Evolutionary conservation across 1,284 basidiomycete genomes (phyloP), one percentile per base, ranked within the genome.

Genomic region (Leccinum pachyderme): DNA sequence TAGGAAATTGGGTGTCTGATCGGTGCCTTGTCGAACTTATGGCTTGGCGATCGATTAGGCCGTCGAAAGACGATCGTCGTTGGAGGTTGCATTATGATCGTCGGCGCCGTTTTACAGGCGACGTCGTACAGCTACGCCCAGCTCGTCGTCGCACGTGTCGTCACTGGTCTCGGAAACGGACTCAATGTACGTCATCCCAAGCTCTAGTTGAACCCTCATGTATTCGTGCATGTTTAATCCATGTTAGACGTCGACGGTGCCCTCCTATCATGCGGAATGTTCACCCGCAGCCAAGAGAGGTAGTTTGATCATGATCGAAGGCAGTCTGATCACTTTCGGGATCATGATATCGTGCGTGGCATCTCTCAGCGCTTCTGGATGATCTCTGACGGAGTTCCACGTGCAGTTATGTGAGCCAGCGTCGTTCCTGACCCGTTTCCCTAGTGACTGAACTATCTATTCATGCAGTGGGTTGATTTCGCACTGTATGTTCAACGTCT

Each of bases 241-340:
- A 2, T 47, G 44, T 47, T 39, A 85, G 82, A 85, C 83, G 2
- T 84, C 82, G 3, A 84, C 82, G 9, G 81, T 84, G 2, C 82
- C 83, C 8, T 75, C 76, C 7, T 84, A 86, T 59, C 86, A 87
- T 53, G 82, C 84, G 0, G 87, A 89, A 65, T 82, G 83, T 58
- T 82, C 83, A 3, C 79, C 81, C 7, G 79, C 85, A 2, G 73
- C 79, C 35, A 79, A 78, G 60, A 74, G 87, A 55, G 86, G 87
- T 22, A 79, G 80, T 56, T 75, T 86, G 54, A 87, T 88, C 45
- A 84, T 86, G 78, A 74, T 88, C 44, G 85, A 87, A 71, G 83
- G 86, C 4, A 81, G 79, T 63, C 72, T 89, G 3, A 87, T 89
- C 55, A 82, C 84, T 3, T 83, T 85, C 61, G 87, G 87, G 57